These are phyloP conservation scores for Metschnikowia shivogae DNA, from an alignment of 805 yeast genomes.

Conservation along the genomic window DNA sequence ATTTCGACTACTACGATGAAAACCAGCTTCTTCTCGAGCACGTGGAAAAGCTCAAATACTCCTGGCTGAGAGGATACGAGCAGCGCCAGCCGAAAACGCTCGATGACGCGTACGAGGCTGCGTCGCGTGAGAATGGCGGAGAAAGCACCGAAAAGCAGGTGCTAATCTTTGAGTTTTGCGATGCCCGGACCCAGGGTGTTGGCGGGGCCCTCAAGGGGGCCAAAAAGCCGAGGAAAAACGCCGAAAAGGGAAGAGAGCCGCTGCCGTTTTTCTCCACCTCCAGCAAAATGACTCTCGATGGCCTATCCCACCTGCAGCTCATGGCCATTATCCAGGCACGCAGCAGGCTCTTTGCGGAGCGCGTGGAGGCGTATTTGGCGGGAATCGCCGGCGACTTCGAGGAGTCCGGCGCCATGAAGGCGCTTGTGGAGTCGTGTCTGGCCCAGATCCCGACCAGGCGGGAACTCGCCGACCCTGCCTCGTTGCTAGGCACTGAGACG, in stretches of 20 bases:
- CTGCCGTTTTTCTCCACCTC: conserved; percentile 25
- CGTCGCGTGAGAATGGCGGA: conserved; percentile 45
- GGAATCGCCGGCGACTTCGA: conserved; percentile 18
- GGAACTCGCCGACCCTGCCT: conserved; percentile 57
- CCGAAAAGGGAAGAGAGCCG: background rate
- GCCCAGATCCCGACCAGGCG: conserved; percentile 46
- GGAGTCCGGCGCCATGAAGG: conserved; percentile 37
- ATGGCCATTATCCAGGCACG: conserved; percentile 57
- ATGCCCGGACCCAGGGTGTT: conserved; percentile 55
- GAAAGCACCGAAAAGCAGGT: conserved; percentile 48
- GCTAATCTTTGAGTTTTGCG: conserved; percentile 72
- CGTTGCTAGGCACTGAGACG: conserved; percentile 23
- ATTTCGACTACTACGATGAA: conserved; percentile 72
- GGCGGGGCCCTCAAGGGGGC: conserved; percentile 23
- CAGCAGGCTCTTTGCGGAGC: conserved; percentile 43
- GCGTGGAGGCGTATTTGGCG: conserved; percentile 17
- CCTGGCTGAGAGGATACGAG: conserved; percentile 32
- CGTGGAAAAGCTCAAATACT: conserved; percentile 40
- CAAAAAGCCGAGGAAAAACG: conserved; percentile 8
- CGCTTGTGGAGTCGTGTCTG: conserved; percentile 34
- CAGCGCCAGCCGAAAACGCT: conserved; percentile 27
- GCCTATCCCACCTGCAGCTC: conserved; percentile 53
- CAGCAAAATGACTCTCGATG: conserved; percentile 47
- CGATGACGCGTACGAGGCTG: conserved; percentile 55
- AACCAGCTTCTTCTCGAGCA: conserved; percentile 50